Evolutionary conservation across 192 early-diverging fungal species (phyloP), one percentile per base, ranked within the genome.

Genomic region (Coemansia umbellata): DNA sequence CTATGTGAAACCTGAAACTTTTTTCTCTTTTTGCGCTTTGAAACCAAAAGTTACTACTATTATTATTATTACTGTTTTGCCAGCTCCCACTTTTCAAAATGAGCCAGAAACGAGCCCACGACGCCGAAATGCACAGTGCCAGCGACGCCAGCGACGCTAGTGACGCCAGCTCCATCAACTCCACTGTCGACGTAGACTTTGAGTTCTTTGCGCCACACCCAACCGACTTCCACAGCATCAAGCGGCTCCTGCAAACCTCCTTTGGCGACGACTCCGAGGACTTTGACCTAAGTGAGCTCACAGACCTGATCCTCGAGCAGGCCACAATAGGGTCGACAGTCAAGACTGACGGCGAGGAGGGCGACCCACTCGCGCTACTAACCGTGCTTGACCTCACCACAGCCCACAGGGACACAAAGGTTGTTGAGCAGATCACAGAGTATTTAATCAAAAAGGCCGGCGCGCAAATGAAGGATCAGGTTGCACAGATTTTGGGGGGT

Each of bases 201-300:
- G 95, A 96, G 58, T 98, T 96, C 66, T 94, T 90, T 73, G 89
- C 92, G 48, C 88, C 90, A n/a, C 80, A 87, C 53, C 79, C 83
- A 27, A 81, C 83, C 23, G 95, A 98, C 69, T 98, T 89, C 54
- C 92, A 94, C 59, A 86, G 91, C 4, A 75, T 94, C 58, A 98
- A 98, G 67, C 83, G 83, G 23, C 79, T 98, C n/a, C 60, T 96
- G 13, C 64, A 53, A 31, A 86, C 88, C 53, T 77, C 86, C 8
- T 93, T 98, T 48, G 81, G 83, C 23, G 82, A 88, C 53, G 93
- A 95, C 61, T 61, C 85, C 19, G 87, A 90, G 37, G 60, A 85
- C 15, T 85, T 98, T 47, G 66, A 80, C 11, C 26, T 91, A 14
- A 86, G 86, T 7, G 86, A 67, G n/a, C 59, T 98, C n/a, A 74